Evolutionary conservation across 1,284 basidiomycete genomes (phyloP).

Genomic region (Boletus calvinii): DNA sequence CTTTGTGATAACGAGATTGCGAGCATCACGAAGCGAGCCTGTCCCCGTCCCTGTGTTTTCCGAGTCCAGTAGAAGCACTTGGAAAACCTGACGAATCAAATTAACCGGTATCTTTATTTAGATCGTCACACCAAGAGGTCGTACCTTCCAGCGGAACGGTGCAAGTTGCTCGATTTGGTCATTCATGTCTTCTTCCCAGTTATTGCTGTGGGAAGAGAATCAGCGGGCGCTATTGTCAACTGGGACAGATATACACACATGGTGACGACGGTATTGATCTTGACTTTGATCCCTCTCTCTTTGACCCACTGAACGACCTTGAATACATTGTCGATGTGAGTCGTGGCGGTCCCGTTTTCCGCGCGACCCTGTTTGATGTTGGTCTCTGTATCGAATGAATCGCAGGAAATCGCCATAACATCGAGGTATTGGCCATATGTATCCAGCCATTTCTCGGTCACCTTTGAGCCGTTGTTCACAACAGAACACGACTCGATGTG

Average conservation of each 20-base stretch:
- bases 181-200: conserved; percentile 37
- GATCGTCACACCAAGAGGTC: too few relatives aligned
- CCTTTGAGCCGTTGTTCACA: conserved; percentile 43
- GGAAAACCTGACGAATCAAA: conserved; percentile 19
- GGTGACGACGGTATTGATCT: conserved; percentile 42
- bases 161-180: conserved; percentile 26
- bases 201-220: conserved; percentile 25
- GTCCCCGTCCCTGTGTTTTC: conserved; percentile 30
- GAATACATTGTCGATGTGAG: conserved; percentile 35
- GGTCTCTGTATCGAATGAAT: conserved; percentile 41
- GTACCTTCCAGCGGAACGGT: conserved; percentile 30
- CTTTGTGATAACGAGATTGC: conserved; percentile 34
- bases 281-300: conserved; percentile 37
- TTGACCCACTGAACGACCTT: conserved; percentile 39
- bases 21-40: conserved; percentile 37
- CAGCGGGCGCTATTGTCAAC: background rate
- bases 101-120: too few relatives aligned
- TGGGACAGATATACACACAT: conserved; percentile 14
- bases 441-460: conserved; percentile 43
- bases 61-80: conserved; percentile 38
- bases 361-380: conserved; percentile 38
- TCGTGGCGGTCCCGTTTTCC: conserved; percentile 31
- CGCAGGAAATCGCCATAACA: conserved; percentile 44
- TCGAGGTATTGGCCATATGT: conserved; percentile 41
- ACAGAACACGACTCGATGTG: conserved; percentile 40